phyloP scores from a whole-genome alignment of 495 filamentous ascomycete genomes.

The Pseudoneurospora amorphoporcata region DNA sequence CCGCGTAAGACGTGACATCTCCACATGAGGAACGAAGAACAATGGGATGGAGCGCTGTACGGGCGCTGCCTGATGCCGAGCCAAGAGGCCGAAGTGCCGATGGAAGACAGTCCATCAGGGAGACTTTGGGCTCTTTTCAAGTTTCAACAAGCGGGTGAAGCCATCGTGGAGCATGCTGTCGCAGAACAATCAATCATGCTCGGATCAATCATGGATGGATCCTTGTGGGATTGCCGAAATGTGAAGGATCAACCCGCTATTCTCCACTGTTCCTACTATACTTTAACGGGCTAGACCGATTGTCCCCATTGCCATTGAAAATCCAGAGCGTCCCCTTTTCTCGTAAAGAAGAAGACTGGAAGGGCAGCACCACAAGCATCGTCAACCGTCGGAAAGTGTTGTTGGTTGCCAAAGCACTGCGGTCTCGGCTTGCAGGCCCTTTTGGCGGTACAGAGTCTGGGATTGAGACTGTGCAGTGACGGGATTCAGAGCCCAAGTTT shows the following conservation, averaged over 20 bases:
- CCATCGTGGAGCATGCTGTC: not conserved
- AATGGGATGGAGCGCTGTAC: not conserved
- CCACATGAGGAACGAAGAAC: not conserved
- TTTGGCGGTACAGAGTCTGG: not conserved
- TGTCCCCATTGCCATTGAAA: not conserved
- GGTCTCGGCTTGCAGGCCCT: not conserved
- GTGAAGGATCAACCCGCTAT: not conserved
- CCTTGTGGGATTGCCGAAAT: not conserved
- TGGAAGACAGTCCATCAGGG: not conserved
- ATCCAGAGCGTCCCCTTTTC: not conserved
- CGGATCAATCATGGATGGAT: not conserved
- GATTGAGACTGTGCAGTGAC: not conserved
- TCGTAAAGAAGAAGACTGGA: not conserved
- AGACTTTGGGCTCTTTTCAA: not conserved
- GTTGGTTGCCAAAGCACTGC: not conserved
- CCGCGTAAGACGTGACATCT: not conserved
- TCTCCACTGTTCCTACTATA: not conserved
- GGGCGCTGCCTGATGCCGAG: not conserved
- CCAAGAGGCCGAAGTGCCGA: not conserved
- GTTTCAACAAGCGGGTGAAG: not conserved
- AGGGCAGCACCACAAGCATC: not conserved
- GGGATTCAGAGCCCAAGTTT: not conserved
- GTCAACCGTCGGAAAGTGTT: not conserved
- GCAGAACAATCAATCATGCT: not conserved
- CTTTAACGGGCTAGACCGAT: not conserved